These are phyloP conservation scores for Lumnitzera racemosa DNA, from an alignment of 345 rosid genomes.

Conservation along the genomic window DNA sequence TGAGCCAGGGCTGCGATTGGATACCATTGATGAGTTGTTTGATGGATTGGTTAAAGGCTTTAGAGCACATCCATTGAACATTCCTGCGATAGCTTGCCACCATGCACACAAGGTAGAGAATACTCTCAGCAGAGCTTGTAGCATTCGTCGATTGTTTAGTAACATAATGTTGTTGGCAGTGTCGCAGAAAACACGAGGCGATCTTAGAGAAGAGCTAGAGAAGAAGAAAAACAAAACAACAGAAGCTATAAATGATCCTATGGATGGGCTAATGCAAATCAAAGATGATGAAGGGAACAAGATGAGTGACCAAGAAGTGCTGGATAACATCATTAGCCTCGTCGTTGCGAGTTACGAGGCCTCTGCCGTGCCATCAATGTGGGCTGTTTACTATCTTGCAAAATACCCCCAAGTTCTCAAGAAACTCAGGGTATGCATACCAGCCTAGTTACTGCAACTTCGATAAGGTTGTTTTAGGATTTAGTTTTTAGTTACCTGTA, in stretches of 20 bases:
- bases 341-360: constrained; percentile 25
- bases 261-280: constrained; percentile 32
- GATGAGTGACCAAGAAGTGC: constrained; percentile 29
- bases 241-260: constrained; percentile 17
- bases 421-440: constrained; percentile 11
- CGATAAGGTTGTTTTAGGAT: too few species aligned
- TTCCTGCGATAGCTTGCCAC: constrained; percentile 29
- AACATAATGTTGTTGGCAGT: constrained; percentile 7
- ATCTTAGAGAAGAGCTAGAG: constrained; percentile 16
- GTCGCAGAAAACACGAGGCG: constrained; percentile 16
- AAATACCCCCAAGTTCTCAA: constrained; percentile 23
- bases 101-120: constrained; percentile 23
- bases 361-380: constrained; percentile 21
- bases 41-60: constrained; percentile 15
- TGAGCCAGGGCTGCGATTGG: constrained; percentile 24
- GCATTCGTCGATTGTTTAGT: neutral
- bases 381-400: constrained; percentile 36
- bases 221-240: constrained; percentile 16
- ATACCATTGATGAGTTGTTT: constrained; percentile 11
- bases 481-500: too few species aligned
- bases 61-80: constrained; percentile 25
- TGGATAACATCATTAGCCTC: constrained; percentile 28
- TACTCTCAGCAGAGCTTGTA: too few species aligned
- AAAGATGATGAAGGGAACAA: constrained; percentile 23
- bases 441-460: too few species aligned